Evolutionary conservation across 768 basidiomycete species (phyloP).

Genomic region (Brasilioporus rufonigricans): DNA sequence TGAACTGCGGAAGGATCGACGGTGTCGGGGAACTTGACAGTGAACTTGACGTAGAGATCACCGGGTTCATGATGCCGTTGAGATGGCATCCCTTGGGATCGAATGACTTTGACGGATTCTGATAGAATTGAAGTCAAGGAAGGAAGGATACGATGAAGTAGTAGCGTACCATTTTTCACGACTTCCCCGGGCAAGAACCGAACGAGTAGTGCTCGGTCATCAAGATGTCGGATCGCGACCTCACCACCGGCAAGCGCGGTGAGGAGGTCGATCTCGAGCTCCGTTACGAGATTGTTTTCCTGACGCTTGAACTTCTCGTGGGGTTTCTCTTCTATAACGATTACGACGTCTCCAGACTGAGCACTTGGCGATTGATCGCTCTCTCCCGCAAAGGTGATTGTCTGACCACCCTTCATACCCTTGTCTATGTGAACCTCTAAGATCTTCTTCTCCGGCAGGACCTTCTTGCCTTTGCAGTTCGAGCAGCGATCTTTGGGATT

Average conservation of each 20-base stretch:
- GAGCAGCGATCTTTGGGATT: conserved; percentile 90
- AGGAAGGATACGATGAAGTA: background rate
- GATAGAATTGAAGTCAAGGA: conserved; percentile 4
- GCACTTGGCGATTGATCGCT: conserved; percentile 89
- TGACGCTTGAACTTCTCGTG: conserved; percentile 87
- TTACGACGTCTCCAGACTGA: conserved; percentile 91
- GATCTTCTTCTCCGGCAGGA: conserved; percentile 90
- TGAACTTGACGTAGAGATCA: conserved; percentile 85
- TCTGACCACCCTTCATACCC: conserved; percentile 94
- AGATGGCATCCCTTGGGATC: conserved; percentile 97
- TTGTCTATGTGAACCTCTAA: conserved; percentile 98
- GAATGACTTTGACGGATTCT: conserved; percentile 90
- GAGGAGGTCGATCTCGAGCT: conserved; percentile 90
- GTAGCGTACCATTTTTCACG: conserved; percentile 80
- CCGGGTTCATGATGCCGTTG: conserved; percentile 96
- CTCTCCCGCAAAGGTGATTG: conserved; percentile 84
- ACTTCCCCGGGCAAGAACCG: conserved; percentile 87
- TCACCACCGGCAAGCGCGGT: conserved; percentile 92
- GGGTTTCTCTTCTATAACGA: conserved; percentile 90
- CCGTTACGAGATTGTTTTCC: conserved; percentile 82
- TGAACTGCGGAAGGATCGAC: conserved; percentile 67
- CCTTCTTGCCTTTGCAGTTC: conserved; percentile 94
- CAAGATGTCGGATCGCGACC: conserved; percentile 88
- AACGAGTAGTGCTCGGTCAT: conserved; percentile 85
- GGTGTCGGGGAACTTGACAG: conserved; percentile 84